Base-by-base conservation (phyloP, 164 flowering plant species). In the Magnolia sinica region DNA sequence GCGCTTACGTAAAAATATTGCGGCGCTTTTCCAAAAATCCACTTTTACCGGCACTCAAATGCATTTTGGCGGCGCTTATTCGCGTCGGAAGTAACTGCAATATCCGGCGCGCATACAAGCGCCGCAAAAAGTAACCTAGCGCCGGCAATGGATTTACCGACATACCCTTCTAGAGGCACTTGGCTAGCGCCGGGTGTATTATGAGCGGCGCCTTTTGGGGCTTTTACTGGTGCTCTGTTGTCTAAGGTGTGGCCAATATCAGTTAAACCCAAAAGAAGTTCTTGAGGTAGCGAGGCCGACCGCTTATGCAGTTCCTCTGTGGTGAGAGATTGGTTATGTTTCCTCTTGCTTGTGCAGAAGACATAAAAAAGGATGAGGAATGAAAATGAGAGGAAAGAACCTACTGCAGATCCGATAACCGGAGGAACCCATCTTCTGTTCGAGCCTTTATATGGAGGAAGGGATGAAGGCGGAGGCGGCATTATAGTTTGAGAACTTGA, bases 401-500 rank as follows among this genome's bases (percentile, higher is more conserved):
- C 72, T 4, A 83, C 87, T 20, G 74, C 87, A 71, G 81, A 80
- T 66, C 93, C 92, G 11, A 77, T 67, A 58, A 81, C 78, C 7
- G 83, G 76, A 70, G 82, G 88, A 70, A 80, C 68, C 92, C 94
- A 88, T 50, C 74, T 80, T 73, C 45, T 75, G n/a, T 82, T 87
- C 23, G 68, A 8, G 58, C 10, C 50, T 50, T 50, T 14, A 45
- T 55, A 3, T 11, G 80, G 70, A 10, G 75, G 11, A 14, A 82
- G 81, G 55, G 84, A 76, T 18, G 84, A 76, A 1, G 81, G 64
- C 69, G 85, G 45, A 10, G 85, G 63, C 31, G 82, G 84, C 4
- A 7, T 64, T 65, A 76, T 64, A 69, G 86, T 84, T 74, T 84
- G 81, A 72, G 71, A 55, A 50, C 77, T 77, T 7, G 85, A 79